These are phyloP conservation scores for Naganishia randhawae DNA, from an alignment of 768 basidiomycete species.

Conservation along the genomic window DNA sequence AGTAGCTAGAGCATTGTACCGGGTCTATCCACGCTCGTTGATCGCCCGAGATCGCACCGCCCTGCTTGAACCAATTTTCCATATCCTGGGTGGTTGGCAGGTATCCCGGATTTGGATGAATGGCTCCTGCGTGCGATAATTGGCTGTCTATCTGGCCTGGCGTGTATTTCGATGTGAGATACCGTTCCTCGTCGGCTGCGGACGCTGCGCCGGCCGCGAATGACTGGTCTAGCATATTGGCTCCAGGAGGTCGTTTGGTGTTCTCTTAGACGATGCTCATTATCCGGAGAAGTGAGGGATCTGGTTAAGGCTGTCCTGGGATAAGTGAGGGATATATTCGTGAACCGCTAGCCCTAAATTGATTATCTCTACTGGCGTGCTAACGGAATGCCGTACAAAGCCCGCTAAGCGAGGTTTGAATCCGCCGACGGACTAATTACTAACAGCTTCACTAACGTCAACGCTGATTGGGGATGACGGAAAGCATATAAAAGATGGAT, in stretches of 20 bases:
- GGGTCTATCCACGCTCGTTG: not conserved
- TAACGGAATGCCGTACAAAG: not conserved
- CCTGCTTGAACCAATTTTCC: not conserved
- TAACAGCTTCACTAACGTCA: no score
- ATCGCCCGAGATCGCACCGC: not conserved
- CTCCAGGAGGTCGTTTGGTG: not conserved
- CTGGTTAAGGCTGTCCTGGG: not conserved
- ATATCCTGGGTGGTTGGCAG: not conserved
- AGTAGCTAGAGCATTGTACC: not conserved
- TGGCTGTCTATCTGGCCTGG: not conserved
- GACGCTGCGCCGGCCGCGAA: not conserved
- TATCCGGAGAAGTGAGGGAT: not conserved
- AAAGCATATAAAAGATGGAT: no score
- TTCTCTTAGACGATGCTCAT: not conserved
- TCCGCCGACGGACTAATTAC: conserved; percentile 4
- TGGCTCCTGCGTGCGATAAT: not conserved
- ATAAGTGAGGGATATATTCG: no score
- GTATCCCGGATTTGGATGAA: not conserved
- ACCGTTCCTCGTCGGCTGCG: not conserved
- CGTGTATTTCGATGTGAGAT: not conserved
- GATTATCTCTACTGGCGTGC: no score
- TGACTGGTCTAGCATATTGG: not conserved
- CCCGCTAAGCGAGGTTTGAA: not conserved
- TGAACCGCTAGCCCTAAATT: no score
- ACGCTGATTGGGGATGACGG: no score